Base-by-base conservation (phyloP, 2,329 filamentous ascomycete species). In the Talaromyces rugulosus region DNA sequence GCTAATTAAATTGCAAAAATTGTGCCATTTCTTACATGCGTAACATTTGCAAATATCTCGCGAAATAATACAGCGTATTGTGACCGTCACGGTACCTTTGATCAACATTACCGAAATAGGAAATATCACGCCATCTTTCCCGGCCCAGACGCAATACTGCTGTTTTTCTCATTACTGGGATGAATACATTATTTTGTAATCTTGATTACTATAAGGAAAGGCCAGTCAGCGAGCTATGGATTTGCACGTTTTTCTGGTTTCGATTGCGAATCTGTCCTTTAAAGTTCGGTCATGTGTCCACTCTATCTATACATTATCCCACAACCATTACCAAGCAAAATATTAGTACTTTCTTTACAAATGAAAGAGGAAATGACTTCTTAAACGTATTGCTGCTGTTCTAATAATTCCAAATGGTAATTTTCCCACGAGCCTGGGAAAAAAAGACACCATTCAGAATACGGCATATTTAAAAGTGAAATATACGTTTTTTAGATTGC, bases 121-220 rank as follows among this genome's bases (percentile, higher is more conserved):
- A 30, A 53, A 53, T 53, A 53, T 53, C 50, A 53, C 50, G 50
- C 50, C 50, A 53, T 53, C 50, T 31, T 9, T 31, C 50, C 50
- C 50, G 30, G 30, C 27, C 50, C 16, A 53, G 30, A 53, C 50
- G 50, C 50, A 53, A 53, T 53, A 33, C 50, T 53, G 50, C 18
- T 6, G 44, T 47, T 27, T 40, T 27, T 12, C 44, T 44, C 44
- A 14, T 27, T 47, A 47, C 44, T 27, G 7, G 44, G n/a, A 16
- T 47, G 18, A 47, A 12, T 27, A 2, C 44, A 47, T 14, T 47
- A 47, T 14, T 47, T 11, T 47, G 44, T 47, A 47, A 47, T 27
- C 23, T 27, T 14, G 18, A 47, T 47, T 47, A 47, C 14, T 47
- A 47, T 9, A 2, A 18, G 18, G 44, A 47, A 14, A 23, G 18